Percentiles rank a stretch among this genome's conserved stretches.
These are phyloP conservation scores for Populus hybrid DNA, from an alignment of 441 rosid genomes.

Conservation along the genomic window DNA sequence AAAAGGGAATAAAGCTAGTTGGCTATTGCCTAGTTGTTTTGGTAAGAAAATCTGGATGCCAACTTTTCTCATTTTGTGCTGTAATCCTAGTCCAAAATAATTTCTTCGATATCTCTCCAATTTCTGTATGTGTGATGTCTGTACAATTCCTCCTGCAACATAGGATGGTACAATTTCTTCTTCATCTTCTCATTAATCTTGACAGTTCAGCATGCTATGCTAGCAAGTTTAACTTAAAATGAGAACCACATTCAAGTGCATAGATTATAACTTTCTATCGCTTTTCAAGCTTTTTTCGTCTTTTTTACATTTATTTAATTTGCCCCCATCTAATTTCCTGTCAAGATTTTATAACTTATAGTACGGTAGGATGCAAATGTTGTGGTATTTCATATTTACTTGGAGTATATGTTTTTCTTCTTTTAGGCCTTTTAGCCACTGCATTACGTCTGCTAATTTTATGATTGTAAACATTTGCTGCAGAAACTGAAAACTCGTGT, in stretches of 20 bases:
- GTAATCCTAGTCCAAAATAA: too few relatives aligned
- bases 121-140: background rate
- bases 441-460: background rate
- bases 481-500: constrained; percentile 88
- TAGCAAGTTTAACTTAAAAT: background rate
- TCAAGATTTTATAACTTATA: background rate
- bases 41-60: background rate
- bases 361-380: background rate
- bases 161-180: background rate
- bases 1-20: background rate
- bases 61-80: background rate
- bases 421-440: background rate
- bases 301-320: background rate
- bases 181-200: background rate
- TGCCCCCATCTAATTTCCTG: background rate
- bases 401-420: background rate
- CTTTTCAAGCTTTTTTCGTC: background rate
- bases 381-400: background rate
- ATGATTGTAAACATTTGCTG: constrained; percentile 10
- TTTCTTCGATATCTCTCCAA: background rate
- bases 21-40: background rate
- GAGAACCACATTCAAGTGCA: background rate
- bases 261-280: background rate
- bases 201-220: background rate
- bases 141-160: background rate